These are phyloP conservation scores for Psilocybe azurescens DNA, from an alignment of 768 basidiomycete species.

Conservation along the genomic window DNA sequence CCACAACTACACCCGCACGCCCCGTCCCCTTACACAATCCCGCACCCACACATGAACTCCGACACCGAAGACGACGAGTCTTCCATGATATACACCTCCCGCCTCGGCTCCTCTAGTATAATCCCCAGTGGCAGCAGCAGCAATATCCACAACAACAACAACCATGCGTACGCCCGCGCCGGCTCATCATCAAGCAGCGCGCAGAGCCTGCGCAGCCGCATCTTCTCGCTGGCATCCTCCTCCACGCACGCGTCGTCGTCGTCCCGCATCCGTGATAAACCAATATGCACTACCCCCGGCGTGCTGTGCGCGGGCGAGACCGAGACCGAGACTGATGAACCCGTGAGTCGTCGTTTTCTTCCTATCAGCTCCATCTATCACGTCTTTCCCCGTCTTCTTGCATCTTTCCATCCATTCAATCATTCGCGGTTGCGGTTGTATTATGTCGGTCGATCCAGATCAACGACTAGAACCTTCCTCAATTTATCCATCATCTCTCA, in stretches of 20 bases:
- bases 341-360: slow-evolving; percentile 50
- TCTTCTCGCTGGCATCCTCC: slow-evolving; percentile 29
- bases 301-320: slow-evolving; percentile 73
- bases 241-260: slow-evolving; percentile 16
- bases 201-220: slow-evolving; percentile 34
- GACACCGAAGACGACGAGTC: slow-evolving; percentile 42
- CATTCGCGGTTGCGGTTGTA: neutral
- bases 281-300: slow-evolving; percentile 69
- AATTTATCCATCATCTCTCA: neutral
- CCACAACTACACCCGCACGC: neutral
- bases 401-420: neutral
- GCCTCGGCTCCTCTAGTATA: slow-evolving; percentile 14
- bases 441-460: neutral
- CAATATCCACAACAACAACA: neutral
- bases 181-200: slow-evolving; percentile 19
- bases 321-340: slow-evolving; percentile 80
- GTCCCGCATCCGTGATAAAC: slow-evolving; percentile 42
- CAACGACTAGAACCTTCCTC: slow-evolving; percentile 4
- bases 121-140: neutral
- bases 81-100: slow-evolving; percentile 35
- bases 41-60: slow-evolving; percentile 21
- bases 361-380: neutral
- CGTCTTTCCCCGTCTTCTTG: neutral
- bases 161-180: neutral
- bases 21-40: slow-evolving; percentile 8